Base-by-base conservation (phyloP, 2,329 filamentous ascomycete species). In the Leptographium radiaticola region DNA sequence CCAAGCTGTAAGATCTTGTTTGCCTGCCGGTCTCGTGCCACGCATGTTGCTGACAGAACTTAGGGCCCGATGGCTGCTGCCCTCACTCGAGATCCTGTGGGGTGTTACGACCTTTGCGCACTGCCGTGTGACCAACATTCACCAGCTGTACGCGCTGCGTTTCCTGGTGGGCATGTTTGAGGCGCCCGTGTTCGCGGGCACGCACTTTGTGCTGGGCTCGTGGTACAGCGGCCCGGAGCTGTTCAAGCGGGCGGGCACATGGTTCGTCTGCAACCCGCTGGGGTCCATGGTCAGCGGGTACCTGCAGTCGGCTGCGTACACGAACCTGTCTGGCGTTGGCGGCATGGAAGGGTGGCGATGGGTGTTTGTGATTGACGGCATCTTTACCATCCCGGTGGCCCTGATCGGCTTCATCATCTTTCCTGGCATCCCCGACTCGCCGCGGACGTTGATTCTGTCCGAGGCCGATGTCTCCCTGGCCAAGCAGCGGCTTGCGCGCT, bases 331-430 rank as follows among this genome's bases (percentile, higher is more conserved):
- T 15, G 74, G 75, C 1, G 68, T 72, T 1, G 63, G 62, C 9
- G 76, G 75, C 0, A 68, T 77, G 64, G 65, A 70, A 0, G 76
- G 75, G 0, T 78, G 75, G 75, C 62, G 68, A 54, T 75, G 72
- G 76, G 20, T 47, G 13, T 47, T 81, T 51, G 74, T 81, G 12
- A 77, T 82, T n/a, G 77, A 80, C 56, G 75, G 75, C 1, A 67
- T 78, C 30, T 79, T 80, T 60, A 78, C 75, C 1, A 66, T 81
- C 5, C 76, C 74, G 0, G 72, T 81, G 15, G 74, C 75, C 0
- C 56, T 79, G 5, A 64, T 77, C 8, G 75, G 76, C 0, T 79
- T 70, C 54, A 51, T 76, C 12, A 69, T 78, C 12, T 67, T 67
- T 47, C 70, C 69, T 0, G 69, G 67, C 2, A 63, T 71, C 4